Conservation (phyloP, 2,329 filamentous ascomycete species). For the Arthrocladium fulminans region DNA sequence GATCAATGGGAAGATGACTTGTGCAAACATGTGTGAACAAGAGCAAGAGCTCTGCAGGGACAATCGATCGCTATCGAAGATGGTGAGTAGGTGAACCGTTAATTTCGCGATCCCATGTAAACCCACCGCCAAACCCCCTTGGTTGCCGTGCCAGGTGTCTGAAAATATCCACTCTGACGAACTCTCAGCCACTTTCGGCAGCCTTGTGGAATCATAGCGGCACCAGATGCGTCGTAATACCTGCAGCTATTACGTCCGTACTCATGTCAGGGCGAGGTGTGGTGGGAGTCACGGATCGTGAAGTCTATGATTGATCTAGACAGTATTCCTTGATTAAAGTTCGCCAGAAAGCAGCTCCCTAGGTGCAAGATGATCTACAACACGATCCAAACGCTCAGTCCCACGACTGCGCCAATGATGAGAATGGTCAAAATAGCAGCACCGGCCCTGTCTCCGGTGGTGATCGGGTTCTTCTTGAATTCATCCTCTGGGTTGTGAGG, state of each 20-base stretch:
- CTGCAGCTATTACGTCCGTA: no score
- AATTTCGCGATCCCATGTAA: constrained; percentile 3
- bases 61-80: neutral
- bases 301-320: no score
- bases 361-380: constrained; percentile 19
- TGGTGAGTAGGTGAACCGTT: neutral
- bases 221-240: no score
- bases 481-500: constrained; percentile 9
- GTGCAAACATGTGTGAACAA: neutral
- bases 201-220: no score
- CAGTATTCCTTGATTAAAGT: neutral
- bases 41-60: neutral
- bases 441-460: constrained; percentile 31
- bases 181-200: neutral
- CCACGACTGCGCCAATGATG: constrained; percentile 25
- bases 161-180: neutral
- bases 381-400: constrained; percentile 28
- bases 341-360: neutral
- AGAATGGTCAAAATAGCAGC: constrained; percentile 32
- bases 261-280: no score
- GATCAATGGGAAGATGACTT: neutral
- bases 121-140: neutral
- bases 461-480: constrained; percentile 16
- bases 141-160: constrained; percentile 2
- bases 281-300: neutral